Evolutionary conservation across 805 yeast genomes (phyloP).

Genomic region (Zygotorulaspora florentina): DNA sequence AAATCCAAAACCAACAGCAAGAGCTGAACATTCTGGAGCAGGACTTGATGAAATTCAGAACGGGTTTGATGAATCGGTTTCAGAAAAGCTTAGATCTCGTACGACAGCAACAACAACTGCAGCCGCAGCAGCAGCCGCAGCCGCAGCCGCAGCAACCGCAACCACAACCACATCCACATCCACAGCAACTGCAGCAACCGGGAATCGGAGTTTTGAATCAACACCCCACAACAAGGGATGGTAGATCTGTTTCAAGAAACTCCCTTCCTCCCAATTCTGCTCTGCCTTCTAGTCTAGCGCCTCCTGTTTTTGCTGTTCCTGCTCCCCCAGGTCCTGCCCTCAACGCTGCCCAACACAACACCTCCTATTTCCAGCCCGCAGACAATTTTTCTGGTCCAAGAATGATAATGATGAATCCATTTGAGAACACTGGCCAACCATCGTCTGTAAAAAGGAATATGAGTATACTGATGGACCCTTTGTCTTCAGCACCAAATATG

Average conservation of each 20-base stretch:
- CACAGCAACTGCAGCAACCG: conserved; percentile 8
- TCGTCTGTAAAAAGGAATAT: conserved; percentile 22
- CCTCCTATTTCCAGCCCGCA: conserved; percentile 8
- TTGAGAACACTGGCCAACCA: conserved; percentile 17
- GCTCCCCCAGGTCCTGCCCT: conserved; percentile 9
- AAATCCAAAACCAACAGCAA: conserved; percentile 10
- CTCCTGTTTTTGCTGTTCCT: conserved; percentile 13
- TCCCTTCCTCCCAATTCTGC: conserved; percentile 7
- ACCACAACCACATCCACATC: conserved; percentile 8
- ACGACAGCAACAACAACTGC: conserved; percentile 14
- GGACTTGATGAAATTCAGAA: conserved; percentile 12
- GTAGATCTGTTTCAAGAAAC: conserved; percentile 9
- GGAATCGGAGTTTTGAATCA: neutral
- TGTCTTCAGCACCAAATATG: conserved; percentile 20
- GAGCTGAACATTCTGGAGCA: conserved; percentile 11
- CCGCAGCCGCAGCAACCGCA: conserved; percentile 8
- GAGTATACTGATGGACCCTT: conserved; percentile 28
- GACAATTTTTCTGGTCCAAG: conserved; percentile 13
- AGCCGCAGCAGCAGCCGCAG: conserved; percentile 2
- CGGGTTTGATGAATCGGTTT: conserved; percentile 5
- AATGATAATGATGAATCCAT: conserved; percentile 25
- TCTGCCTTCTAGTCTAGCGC: conserved; percentile 9
- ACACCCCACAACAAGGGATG: conserved; percentile 4
- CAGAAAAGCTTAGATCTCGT: conserved; percentile 9
- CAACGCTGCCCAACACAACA: conserved; percentile 4